A percentile compares a stretch with the other conserved stretches of the same genome.
Evolutionary conservation across 495 filamentous ascomycete species (phyloP).

Genomic region (Penicillium roqueforti): DNA sequence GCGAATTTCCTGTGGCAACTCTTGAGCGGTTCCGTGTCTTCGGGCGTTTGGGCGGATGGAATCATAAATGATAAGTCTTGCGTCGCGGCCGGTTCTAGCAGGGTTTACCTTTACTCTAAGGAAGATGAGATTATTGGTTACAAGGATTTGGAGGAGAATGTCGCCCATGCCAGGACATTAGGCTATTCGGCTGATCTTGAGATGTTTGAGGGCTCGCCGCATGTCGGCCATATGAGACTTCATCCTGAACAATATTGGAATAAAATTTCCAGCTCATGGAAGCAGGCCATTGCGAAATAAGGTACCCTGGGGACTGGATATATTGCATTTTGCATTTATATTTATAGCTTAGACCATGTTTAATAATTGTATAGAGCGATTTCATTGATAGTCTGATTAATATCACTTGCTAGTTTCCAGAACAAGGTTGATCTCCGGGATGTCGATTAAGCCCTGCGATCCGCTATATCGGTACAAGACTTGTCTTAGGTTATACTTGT

Average conservation of each 20-base stretch:
- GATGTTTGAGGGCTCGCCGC: slow-evolving; percentile 50
- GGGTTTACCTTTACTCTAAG: slow-evolving; percentile 51
- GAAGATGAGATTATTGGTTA: slow-evolving; percentile 52
- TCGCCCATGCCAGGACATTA: slow-evolving; percentile 35
- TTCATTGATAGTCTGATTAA: not conserved
- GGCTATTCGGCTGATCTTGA: slow-evolving; percentile 42
- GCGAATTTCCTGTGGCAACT: slow-evolving; percentile 13
- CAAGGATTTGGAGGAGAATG: slow-evolving; percentile 50
- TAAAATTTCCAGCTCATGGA: slow-evolving; percentile 43
- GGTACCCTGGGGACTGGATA: not conserved
- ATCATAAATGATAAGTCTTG: slow-evolving; percentile 24
- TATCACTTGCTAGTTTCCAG: not conserved
- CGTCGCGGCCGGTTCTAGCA: slow-evolving; percentile 11
- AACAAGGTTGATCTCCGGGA: not conserved
- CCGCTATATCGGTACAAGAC: not conserved
- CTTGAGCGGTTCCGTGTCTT: slow-evolving; percentile 16
- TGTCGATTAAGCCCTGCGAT: not conserved
- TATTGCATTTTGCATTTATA: not conserved
- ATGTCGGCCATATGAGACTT: slow-evolving; percentile 53
- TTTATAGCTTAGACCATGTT: slow-evolving; percentile 2
- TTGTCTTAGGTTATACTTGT: not conserved
- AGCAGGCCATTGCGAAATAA: slow-evolving; percentile 10
- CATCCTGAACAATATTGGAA: slow-evolving; percentile 53
- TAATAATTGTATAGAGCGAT: not conserved
- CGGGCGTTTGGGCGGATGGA: slow-evolving; percentile 21